phyloP scores from a whole-genome alignment of 768 basidiomycete genomes.

The Stropharia rugosoannulata region DNA sequence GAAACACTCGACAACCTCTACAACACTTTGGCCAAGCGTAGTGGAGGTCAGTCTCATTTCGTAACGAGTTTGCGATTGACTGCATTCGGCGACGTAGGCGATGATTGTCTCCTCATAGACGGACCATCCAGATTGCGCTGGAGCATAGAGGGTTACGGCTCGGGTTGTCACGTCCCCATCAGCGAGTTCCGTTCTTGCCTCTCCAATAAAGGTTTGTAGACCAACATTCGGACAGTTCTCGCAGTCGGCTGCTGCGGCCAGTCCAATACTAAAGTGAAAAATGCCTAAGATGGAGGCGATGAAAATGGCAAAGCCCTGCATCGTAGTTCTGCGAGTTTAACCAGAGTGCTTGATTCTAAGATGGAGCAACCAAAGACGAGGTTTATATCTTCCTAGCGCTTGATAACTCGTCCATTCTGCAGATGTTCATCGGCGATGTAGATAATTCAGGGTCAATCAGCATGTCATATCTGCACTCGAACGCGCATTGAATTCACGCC shows the following conservation, averaged over 20 bases:
- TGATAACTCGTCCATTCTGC: too few relatives aligned
- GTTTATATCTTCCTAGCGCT: too few relatives aligned
- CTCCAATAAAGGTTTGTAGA: neutral
- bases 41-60: slow-evolving; percentile 4
- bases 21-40: neutral
- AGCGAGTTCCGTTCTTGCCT: neutral
- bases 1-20: neutral
- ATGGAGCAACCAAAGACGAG: too few relatives aligned
- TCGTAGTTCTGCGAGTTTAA: too few relatives aligned
- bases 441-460: too few relatives aligned
- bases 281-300: neutral
- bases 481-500: too few relatives aligned
- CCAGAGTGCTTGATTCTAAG: too few relatives aligned
- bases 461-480: too few relatives aligned
- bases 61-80: slow-evolving; percentile 2
- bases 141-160: slow-evolving; percentile 1
- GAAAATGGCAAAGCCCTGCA: too few relatives aligned
- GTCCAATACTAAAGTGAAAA: neutral
- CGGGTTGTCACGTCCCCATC: neutral
- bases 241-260: neutral
- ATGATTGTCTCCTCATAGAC: neutral
- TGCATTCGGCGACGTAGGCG: slow-evolving; percentile 3
- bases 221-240: neutral
- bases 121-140: slow-evolving; percentile 1
- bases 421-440: too few relatives aligned